phyloP scores from a whole-genome alignment of 495 filamentous ascomycete species.

The Neurospora sp. region DNA sequence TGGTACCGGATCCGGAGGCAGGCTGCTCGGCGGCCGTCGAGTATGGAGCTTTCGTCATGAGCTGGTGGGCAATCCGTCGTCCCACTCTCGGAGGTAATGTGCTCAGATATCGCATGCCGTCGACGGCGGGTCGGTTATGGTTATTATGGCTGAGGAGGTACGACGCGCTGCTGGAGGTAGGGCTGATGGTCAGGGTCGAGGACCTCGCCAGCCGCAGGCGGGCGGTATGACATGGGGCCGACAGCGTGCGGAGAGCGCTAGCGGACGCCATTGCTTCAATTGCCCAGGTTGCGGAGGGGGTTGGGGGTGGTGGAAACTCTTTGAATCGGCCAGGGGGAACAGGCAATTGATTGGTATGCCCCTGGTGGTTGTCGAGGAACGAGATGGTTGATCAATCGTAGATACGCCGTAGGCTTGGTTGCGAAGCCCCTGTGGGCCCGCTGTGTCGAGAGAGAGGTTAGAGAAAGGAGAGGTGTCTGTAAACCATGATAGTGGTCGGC shows the following conservation, averaged over 20 bases:
- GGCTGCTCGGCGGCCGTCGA: background rate
- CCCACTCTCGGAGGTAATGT: background rate
- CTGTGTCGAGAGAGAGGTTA: background rate
- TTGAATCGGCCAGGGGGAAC: background rate
- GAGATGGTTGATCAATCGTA: background rate
- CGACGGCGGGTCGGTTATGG: background rate
- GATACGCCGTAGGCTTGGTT: background rate
- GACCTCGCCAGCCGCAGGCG: background rate
- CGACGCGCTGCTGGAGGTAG: background rate
- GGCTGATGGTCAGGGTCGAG: background rate
- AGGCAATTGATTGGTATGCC: background rate
- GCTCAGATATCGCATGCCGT: background rate
- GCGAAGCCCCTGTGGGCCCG: background rate
- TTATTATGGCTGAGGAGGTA: background rate
- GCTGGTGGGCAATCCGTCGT: background rate
- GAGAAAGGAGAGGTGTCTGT: background rate
- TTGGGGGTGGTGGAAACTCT: background rate
- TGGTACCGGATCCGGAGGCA: slow-evolving; percentile 10
- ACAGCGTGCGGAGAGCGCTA: background rate
- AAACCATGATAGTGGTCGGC: background rate
- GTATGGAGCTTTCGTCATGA: background rate
- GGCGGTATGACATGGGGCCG: background rate
- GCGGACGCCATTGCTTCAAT: background rate
- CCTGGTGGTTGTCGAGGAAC: background rate
- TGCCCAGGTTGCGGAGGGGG: background rate